Conservation (phyloP, 352 stramenopile genomes). For the Globisporangium solare region DNA sequence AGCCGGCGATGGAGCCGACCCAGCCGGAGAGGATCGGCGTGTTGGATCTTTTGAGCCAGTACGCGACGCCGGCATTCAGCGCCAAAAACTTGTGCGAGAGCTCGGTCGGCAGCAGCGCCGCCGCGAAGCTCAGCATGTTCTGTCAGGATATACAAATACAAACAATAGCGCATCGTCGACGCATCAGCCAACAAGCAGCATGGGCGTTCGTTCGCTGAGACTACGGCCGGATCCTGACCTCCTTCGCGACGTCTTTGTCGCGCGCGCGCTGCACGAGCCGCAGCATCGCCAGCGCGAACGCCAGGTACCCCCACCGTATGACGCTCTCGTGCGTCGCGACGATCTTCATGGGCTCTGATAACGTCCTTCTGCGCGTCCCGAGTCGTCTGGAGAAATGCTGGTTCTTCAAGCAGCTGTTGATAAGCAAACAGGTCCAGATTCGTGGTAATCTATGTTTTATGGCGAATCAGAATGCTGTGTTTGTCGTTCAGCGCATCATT, state of each 20-base stretch:
- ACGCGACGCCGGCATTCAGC: slow-evolving; percentile 31
- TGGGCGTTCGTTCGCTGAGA: not conserved
- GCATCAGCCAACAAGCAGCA: not conserved
- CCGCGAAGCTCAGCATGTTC: slow-evolving; percentile 55
- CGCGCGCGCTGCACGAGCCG: slow-evolving; percentile 36
- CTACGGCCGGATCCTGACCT: slow-evolving; percentile 17
- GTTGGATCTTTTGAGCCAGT: slow-evolving; percentile 35
- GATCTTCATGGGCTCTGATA: slow-evolving; percentile 26
- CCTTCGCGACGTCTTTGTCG: slow-evolving; percentile 37
- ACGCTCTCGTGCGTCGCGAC: slow-evolving; percentile 19
- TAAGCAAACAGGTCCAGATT: no score
- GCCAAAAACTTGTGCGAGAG: slow-evolving; percentile 45
- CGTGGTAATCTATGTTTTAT: no score
- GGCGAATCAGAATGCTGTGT: no score
- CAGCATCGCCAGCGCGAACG: slow-evolving; percentile 32
- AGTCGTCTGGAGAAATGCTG: not conserved
- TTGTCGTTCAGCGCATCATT: no score
- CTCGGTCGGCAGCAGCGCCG: slow-evolving; percentile 43
- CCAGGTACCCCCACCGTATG: slow-evolving; percentile 35
- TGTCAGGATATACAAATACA: slow-evolving; percentile 6
- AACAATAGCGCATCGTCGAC: not conserved
- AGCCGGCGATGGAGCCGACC: slow-evolving; percentile 36
- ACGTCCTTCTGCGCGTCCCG: no score
- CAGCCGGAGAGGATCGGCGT: slow-evolving; percentile 46
- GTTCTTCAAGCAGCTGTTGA: no score